Base-by-base conservation (phyloP, 768 basidiomycete species). In the Lactarius psammicola region DNA sequence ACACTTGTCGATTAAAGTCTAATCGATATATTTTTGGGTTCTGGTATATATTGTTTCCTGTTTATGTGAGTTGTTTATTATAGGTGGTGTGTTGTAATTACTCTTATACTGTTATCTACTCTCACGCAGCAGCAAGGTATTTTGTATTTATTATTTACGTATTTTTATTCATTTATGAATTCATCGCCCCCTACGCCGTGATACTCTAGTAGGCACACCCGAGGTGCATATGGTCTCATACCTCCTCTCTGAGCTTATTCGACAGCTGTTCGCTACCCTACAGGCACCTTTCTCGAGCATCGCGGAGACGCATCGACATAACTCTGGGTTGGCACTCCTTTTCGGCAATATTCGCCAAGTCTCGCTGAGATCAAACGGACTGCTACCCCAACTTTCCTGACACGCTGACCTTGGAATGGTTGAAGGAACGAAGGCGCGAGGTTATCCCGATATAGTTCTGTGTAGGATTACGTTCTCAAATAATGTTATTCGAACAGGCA, bases 311-410 rank as follows among this genome's bases (percentile, higher is more conserved):
- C 44, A 8, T 46, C n/a, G 8, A 46, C n/a, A 46, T 23, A 10
- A 23, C n/a, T 46, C 10, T 46, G n/a, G n/a, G n/a, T 46, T 46
- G 44, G 11, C n/a, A 46, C 44, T 10, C n/a, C n/a, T n/a, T 46
- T 46, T 46, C 44, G n/a, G 44, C 17, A 11, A 46, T 11, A 17
- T 23, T 23, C 17, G 44, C n/a, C 44, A 46, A 4, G 44, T 46
- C n/a, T 46, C 44, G n/a, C 44, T 46, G 44, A 46, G 44, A n/a
- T 23, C n/a, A 46, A 46, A 46, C 44, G 44, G 44, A 46, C 44
- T 11, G 20, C 20, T 46, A 10, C n/a, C n/a, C 44, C 10, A 11
- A 20, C n/a, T 46, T 46, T 23, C n/a, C n/a, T 46, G 44, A 46
- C 0, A n/a, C n/a, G 44, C 44, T n/a, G n/a, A 11, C 9, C n/a